phyloP scores from a whole-genome alignment of 225 moss, liverwort and hornwort genomes.

The Rhytidiadelphus loreus region DNA sequence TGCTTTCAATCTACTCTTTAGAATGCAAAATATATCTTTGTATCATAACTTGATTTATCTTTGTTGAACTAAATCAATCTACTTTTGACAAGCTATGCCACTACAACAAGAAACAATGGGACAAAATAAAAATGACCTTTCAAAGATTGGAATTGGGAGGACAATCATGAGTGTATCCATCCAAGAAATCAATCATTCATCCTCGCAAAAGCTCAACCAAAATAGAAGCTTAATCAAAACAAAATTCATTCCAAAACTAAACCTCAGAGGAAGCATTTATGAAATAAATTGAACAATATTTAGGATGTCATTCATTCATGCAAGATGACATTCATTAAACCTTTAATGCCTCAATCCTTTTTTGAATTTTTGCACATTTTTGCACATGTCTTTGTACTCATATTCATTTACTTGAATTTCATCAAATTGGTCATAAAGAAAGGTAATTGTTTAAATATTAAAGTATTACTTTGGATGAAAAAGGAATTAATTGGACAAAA shows the following conservation, averaged over 20 bases:
- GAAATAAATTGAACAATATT: neutral
- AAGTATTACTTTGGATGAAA: too few relatives aligned
- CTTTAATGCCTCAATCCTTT: too few relatives aligned
- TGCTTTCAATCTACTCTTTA: neutral
- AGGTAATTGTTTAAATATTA: too few relatives aligned
- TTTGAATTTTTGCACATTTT: too few relatives aligned
- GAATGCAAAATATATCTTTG: neutral
- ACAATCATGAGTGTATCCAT: neutral
- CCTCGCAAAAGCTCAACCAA: neutral
- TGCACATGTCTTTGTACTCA: too few relatives aligned
- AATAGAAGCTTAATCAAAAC: neutral
- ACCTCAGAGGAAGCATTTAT: neutral
- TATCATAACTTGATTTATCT: neutral
- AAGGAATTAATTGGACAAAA: too few relatives aligned
- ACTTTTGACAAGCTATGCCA: neutral
- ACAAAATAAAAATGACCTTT: neutral
- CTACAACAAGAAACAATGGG: neutral
- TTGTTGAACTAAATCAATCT: neutral
- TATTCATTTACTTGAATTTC: too few relatives aligned
- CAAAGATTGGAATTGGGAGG: accelerated
- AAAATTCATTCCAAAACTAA: neutral
- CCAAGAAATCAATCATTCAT: neutral
- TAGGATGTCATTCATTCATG: too few relatives aligned
- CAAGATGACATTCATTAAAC: too few relatives aligned
- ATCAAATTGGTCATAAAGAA: too few relatives aligned